Base-by-base conservation (phyloP, 2,329 filamentous ascomycete genomes). In the Trichoderma citrinoviride region DNA sequence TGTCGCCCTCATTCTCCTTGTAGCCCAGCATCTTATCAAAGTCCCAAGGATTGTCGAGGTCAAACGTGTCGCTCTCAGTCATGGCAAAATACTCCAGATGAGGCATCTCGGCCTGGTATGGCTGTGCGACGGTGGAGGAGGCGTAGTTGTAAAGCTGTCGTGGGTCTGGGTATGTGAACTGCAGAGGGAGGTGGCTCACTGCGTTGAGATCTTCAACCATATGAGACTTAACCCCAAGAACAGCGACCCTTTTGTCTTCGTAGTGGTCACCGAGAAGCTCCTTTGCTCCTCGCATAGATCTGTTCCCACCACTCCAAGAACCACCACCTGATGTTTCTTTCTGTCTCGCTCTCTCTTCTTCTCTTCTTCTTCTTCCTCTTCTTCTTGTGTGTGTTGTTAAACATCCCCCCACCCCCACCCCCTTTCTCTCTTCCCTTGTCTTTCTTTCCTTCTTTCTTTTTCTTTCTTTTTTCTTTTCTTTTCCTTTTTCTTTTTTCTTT, bases 41-140 rank as follows among this genome's bases (percentile, higher is more conserved):
- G 8, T 72, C 70, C 67, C 68, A 71, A 19, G 70, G 68, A 40
- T 58, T 70, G 25, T 69, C 64, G 43, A 72, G 69, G 54, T 71
- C 69, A 40, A 69, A 70, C 40, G 61, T 64, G 17, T 71, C 65
- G 37, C 69, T 64, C 21, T 72, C 66, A 1, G 61, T 63, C 19
- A 71, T 29, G 25, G 52, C 43, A 3, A 71, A 67, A 49, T 71
- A 64, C 14, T 55, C 54, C 60, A 71, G 56, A 7, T 68, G 55
- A 2, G 67, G 58, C 1, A 65, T 52, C 14, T 61, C 49, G 12
- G 41, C 17, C n/a, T 61, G 23, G 27, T 57, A 64, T 12, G 66
- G 29, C 2, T 63, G 65, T 40, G 56, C 6, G 12, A 64, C 50
- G 21, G 67, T 37, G 14, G 43, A 64, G 12, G 47, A 40, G 19